Evolutionary conservation across 225 moss, liverwort and hornwort species (phyloP).

Genomic region (Physcomitrellopsis africana): DNA sequence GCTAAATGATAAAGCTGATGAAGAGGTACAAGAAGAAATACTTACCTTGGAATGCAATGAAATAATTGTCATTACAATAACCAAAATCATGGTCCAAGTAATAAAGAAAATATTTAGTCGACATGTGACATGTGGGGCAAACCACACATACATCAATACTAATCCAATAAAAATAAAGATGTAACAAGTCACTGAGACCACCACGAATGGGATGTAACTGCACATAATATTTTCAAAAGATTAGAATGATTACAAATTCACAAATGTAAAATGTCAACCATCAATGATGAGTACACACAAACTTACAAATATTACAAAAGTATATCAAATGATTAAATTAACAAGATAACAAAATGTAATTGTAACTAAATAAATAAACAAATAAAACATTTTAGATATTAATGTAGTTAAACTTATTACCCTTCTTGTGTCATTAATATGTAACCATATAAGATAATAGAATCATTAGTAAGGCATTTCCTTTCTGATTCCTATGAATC

Average conservation of each 20-base stretch:
- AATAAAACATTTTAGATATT: neutral
- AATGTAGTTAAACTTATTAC: neutral
- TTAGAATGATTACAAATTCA: constrained; percentile 29
- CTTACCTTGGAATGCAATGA: constrained; percentile 77
- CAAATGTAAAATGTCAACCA: constrained; percentile 4
- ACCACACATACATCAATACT: constrained; percentile 94
- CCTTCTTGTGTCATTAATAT: neutral
- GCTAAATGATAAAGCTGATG: neutral
- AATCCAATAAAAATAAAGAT: constrained; percentile 63
- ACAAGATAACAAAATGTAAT: neutral
- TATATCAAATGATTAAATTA: constrained; percentile 6
- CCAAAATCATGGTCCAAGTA: constrained; percentile 90
- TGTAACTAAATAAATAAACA: neutral
- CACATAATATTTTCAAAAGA: constrained; percentile 25
- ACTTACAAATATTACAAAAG: neutral
- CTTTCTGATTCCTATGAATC: neutral
- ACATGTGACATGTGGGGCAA: constrained; percentile 79
- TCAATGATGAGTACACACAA: constrained; percentile 4
- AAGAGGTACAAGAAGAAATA: constrained; percentile 5
- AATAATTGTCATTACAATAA: constrained; percentile 73
- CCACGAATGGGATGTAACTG: constrained; percentile 76
- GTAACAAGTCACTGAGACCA: constrained; percentile 62
- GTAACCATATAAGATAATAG: neutral
- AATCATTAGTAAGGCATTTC: neutral
- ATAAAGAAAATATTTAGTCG: constrained; percentile 92